Evolutionary conservation across 2,329 filamentous ascomycete genomes (phyloP).

Genomic region (Ceratocystis smalleyi): DNA sequence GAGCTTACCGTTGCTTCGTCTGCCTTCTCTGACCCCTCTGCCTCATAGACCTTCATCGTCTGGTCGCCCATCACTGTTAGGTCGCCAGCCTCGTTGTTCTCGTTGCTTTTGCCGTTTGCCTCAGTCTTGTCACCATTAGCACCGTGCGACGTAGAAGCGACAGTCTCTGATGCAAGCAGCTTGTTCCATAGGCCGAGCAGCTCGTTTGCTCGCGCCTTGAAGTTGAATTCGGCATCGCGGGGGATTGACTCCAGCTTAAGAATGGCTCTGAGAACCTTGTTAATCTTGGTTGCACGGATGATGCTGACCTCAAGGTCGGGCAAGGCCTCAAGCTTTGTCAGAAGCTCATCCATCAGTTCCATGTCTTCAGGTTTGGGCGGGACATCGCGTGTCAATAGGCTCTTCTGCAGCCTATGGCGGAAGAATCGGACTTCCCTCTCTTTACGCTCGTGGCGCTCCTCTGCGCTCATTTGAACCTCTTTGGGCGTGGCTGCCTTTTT

Average conservation of each 20-base stretch:
- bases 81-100: slow-evolving; percentile 27
- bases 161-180: slow-evolving; percentile 48
- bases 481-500: slow-evolving; percentile 39
- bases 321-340: slow-evolving; percentile 65
- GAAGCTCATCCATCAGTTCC: slow-evolving; percentile 59
- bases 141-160: slow-evolving; percentile 28
- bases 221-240: slow-evolving; percentile 73
- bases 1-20: slow-evolving; percentile 22
- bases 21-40: slow-evolving; percentile 25
- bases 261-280: slow-evolving; percentile 94
- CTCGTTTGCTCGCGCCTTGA: slow-evolving; percentile 67
- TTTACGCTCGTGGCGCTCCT: slow-evolving; percentile 44
- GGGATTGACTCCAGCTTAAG: slow-evolving; percentile 76
- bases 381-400: slow-evolving; percentile 71
- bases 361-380: slow-evolving; percentile 78
- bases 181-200: slow-evolving; percentile 84
- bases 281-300: slow-evolving; percentile 86
- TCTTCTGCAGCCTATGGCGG: slow-evolving; percentile 87
- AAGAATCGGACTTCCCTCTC: slow-evolving; percentile 78
- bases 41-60: slow-evolving; percentile 28
- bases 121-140: slow-evolving; percentile 35
- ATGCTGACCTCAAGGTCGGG: slow-evolving; percentile 74
- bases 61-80: slow-evolving; percentile 24
- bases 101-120: slow-evolving; percentile 24
- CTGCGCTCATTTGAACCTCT: slow-evolving; percentile 42